Conservation (phyloP, 768 basidiomycete species). For the Suillus variegatus region DNA sequence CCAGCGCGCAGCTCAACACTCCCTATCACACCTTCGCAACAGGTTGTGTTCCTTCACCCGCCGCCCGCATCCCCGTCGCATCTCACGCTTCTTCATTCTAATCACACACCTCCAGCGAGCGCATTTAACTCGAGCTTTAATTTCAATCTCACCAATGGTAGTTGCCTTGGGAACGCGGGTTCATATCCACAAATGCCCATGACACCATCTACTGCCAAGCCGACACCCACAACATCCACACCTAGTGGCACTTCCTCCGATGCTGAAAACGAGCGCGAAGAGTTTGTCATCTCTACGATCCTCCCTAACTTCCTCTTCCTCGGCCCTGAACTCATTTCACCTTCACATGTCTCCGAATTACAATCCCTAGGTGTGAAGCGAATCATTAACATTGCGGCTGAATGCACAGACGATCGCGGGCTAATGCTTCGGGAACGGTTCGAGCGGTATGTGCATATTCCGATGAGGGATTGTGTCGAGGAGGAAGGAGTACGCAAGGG, state of each 20-base stretch:
- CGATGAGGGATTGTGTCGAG: conserved; percentile 95
- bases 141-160: not conserved
- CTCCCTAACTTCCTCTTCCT: conserved; percentile 89
- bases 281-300: conserved; percentile 87
- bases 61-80: conserved; percentile 56
- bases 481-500: conserved; percentile 85
- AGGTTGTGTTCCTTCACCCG: conserved; percentile 20
- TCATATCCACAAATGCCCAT: conserved; percentile 36
- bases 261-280: conserved; percentile 50
- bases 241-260: conserved; percentile 23
- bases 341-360: conserved; percentile 76
- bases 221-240: conserved; percentile 58
- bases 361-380: conserved; percentile 76
- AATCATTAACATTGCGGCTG: conserved; percentile 88
- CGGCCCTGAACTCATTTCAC: conserved; percentile 80
- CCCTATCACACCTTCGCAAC: conserved; percentile 41
- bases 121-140: conserved; percentile 28
- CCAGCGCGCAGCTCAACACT: conserved; percentile 63
- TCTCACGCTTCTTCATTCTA: conserved; percentile 60
- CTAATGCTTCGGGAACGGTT: conserved; percentile 68
- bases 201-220: conserved; percentile 40
- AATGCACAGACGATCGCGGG: conserved; percentile 80
- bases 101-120: conserved; percentile 55
- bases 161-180: not conserved
- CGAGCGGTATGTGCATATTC: conserved; percentile 82